These are phyloP conservation scores for Cladosporium sp. DNA, from an alignment of 2,329 filamentous ascomycete genomes.

Conservation along the genomic window DNA sequence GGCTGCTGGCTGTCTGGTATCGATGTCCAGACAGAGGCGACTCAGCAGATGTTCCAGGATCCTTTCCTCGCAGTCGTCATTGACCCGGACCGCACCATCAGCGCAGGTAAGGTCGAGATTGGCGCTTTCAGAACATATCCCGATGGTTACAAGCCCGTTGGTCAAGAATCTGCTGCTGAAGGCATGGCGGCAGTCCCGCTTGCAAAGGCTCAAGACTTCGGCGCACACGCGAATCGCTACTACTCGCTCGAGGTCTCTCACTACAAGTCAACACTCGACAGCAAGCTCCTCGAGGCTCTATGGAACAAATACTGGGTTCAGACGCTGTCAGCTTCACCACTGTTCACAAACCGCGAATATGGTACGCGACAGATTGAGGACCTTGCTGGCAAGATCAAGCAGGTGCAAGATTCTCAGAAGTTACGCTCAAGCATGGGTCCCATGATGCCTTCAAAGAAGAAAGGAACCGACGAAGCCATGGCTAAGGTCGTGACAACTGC, in stretches of 20 bases:
- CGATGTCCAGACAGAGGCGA: constrained; percentile 82
- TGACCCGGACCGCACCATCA: constrained; percentile 92
- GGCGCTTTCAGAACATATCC: constrained; percentile 93
- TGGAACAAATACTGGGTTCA: constrained; percentile 99
- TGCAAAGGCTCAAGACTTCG: constrained; percentile 94
- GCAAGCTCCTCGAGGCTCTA: constrained; percentile 76
- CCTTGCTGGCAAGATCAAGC: constrained; percentile 72
- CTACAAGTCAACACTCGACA: constrained; percentile 90
- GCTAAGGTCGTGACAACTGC: constrained; percentile 59
- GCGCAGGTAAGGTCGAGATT: constrained; percentile 92
- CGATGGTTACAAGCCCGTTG: constrained; percentile 60
- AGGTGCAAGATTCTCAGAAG: constrained; percentile 33
- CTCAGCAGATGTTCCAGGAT: constrained; percentile 80
- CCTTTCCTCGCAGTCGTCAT: constrained; percentile 95
- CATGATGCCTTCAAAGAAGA: constrained; percentile 23
- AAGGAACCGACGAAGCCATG: constrained; percentile 45
- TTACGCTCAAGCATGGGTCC: constrained; percentile 22
- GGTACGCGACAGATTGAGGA: constrained; percentile 89
- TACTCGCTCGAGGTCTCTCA: constrained; percentile 88
- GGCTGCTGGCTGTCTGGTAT: constrained; percentile 98
- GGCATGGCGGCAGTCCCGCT: constrained; percentile 77
- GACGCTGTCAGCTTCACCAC: constrained; percentile 83
- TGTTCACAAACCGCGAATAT: constrained; percentile 90
- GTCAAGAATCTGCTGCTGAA: constrained; percentile 41
- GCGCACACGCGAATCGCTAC: constrained; percentile 84